These are phyloP conservation scores for Thuidium tamariscinum DNA, from an alignment of 225 moss, liverwort and hornwort species.

Conservation along the genomic window DNA sequence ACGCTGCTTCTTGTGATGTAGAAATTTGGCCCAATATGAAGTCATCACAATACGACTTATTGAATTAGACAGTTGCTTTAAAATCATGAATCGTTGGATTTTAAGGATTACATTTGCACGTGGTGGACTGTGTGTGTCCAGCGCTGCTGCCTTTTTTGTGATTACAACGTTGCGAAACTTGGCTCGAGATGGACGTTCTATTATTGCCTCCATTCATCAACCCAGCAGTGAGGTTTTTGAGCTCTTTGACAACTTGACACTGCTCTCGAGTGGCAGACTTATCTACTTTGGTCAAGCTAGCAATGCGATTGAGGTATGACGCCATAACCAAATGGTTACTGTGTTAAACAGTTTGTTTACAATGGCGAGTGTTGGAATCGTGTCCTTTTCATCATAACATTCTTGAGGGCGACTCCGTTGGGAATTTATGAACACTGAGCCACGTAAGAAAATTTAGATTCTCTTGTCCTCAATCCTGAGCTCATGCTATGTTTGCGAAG, in stretches of 20 bases:
- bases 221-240: constrained; percentile 54
- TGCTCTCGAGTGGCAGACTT: constrained; percentile 33
- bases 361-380: not conserved
- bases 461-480: not conserved
- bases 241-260: constrained; percentile 34
- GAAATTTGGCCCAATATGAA: not conserved
- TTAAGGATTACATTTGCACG: not conserved
- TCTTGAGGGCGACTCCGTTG: not conserved
- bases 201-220: constrained; percentile 46
- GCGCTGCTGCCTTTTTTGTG: constrained; percentile 48
- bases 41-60: not conserved
- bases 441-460: too few relatives aligned
- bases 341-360: not conserved
- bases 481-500: not conserved
- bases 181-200: constrained; percentile 41
- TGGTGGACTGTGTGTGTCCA: not conserved
- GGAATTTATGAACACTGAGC: not conserved
- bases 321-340: not conserved
- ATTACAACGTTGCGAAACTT: constrained; percentile 33
- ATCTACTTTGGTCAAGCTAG: constrained; percentile 32
- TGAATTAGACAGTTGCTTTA: not conserved
- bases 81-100: not conserved
- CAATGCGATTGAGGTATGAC: constrained; percentile 32
- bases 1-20: not conserved
- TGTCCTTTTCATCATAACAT: not conserved